Base-by-base conservation (phyloP, 169 alveolate species). In the Plasmodium ovale region DNA sequence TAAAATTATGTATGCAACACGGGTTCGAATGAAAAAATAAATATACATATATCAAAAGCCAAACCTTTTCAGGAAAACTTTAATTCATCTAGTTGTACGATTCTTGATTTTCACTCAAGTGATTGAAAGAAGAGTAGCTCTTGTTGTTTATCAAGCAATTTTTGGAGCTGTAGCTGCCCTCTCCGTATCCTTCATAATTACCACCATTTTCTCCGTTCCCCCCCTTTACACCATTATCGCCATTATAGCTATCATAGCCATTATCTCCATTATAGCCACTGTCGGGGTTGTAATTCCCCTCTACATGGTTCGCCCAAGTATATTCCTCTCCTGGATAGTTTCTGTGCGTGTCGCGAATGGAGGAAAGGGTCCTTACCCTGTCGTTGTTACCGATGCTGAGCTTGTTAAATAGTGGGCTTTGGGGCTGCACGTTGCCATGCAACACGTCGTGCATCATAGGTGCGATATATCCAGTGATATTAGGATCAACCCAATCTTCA, bases 371-470 rank as follows among this genome's bases (percentile, higher is more conserved):
- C n/a, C n/a, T n/a, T n/a, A n/a, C n/a, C n/a, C n/a, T n/a, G n/a
- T n/a, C n/a, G n/a, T n/a, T 14, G 56, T 44, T 70, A 7, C 31
- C 56, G 58, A 58, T 85, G 51, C 87, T 85, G 5, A 85, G 37
- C 39, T 85, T 85, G 60, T 85, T 85, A 58, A 85, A 56, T 21
- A 85, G 65, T 2, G 89, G 87, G 27, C 69, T 85, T 21, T 85
- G 74, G 0, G 87, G 85, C 29, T 69, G 85, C 35, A 69, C 14
- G 69, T 85, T 85, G n/a, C 97, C 97, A 33, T 92, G 92, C 82
- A 95, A 71, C 59, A 95, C 92, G 88, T 95, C 96, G 44, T 94
- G 79, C 95, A 95, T 95, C 77, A 95, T 94, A 37, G 97, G 97
- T 31, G 97, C 97, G 35, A 94, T 94, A 35, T 69, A 92, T 56